Conservation (phyloP, 2,329 filamentous ascomycete genomes). For the Aspergillus amoenus region DNA sequence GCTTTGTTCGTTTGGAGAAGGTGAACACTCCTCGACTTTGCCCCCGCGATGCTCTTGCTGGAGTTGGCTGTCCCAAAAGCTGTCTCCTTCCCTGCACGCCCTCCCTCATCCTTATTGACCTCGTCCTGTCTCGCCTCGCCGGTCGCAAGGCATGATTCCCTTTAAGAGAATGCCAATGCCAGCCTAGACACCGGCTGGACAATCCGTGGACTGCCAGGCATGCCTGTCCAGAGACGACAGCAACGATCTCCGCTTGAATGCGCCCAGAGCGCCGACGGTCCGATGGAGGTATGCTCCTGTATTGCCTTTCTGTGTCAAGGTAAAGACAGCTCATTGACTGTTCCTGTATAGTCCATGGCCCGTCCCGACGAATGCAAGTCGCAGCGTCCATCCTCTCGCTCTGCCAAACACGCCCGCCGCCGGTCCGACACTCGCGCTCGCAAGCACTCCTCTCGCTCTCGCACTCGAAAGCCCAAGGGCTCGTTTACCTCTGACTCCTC, state of each 20-base stretch:
- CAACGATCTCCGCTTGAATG: slow-evolving; percentile 1
- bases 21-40: not conserved
- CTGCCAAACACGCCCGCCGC: not conserved
- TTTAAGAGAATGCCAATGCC: slow-evolving; percentile 2
- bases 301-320: too few species aligned
- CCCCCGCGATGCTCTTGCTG: not conserved
- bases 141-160: not conserved
- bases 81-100: not conserved
- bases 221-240: slow-evolving; percentile 3
- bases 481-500: not conserved
- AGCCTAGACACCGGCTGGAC: slow-evolving; percentile 2
- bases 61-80: too few species aligned
- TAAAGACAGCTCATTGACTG: not conserved
- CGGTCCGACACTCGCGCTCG: not conserved
- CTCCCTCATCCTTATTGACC: not conserved
- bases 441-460: not conserved
- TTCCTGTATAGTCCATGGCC: not conserved
- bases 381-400: not conserved
- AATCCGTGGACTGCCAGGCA: not conserved
- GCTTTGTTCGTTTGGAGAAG: not conserved
- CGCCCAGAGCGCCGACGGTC: not conserved
- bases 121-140: not conserved
- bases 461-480: not conserved
- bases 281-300: not conserved
- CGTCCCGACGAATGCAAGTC: slow-evolving; percentile 6